Evolutionary conservation across 805 yeast species (phyloP).

Genomic region (Kodamaea jinghongensis): DNA sequence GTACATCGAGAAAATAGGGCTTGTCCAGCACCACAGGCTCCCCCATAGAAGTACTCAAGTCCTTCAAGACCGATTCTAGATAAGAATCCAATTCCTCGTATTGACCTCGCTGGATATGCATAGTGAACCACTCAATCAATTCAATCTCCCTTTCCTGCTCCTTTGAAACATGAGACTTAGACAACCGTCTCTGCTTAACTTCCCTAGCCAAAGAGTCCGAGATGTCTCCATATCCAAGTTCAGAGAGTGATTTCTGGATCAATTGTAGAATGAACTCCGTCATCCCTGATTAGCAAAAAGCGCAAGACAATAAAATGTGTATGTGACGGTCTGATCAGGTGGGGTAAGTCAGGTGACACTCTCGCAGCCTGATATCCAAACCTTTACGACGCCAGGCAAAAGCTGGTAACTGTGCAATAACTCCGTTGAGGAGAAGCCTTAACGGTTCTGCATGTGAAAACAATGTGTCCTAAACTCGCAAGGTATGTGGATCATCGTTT

Average conservation of each 20-base stretch:
- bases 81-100: constrained; percentile 15
- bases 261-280: constrained; percentile 27
- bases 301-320: too few relatives aligned
- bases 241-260: constrained; percentile 28
- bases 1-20: constrained; percentile 4
- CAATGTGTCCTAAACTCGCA: too few relatives aligned
- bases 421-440: too few relatives aligned
- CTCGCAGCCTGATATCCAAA: too few relatives aligned
- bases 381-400: too few relatives aligned
- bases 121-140: constrained; percentile 17
- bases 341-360: too few relatives aligned
- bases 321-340: too few relatives aligned
- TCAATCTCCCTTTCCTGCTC: constrained; percentile 9
- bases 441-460: too few relatives aligned
- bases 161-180: neutral
- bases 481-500: too few relatives aligned
- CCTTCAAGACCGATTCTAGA: constrained; percentile 9
- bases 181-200: constrained; percentile 8
- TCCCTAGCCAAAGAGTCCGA: constrained; percentile 19
- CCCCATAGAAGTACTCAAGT: neutral
- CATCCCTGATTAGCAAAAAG: too few relatives aligned
- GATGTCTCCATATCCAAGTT: constrained; percentile 28
- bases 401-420: too few relatives aligned
- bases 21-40: constrained; percentile 1
- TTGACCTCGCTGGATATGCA: constrained; percentile 14